These are phyloP conservation scores for Triangularia verruculosa DNA, from an alignment of 2,329 filamentous ascomycete genomes.

Conservation along the genomic window DNA sequence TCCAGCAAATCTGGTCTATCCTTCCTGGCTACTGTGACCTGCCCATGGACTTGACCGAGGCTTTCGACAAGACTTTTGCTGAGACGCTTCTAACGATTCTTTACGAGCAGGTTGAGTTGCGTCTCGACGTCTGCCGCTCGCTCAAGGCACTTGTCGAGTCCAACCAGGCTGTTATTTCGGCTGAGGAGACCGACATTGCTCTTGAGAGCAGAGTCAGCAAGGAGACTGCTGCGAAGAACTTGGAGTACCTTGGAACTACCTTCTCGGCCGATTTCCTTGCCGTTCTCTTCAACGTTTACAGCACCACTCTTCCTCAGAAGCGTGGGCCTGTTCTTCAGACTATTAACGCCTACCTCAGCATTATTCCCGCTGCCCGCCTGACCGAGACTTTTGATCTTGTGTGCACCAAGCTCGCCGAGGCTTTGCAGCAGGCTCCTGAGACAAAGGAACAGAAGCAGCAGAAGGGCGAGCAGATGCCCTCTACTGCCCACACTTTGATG, in stretches of 20 bases:
- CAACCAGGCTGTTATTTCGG: slow-evolving; percentile 73
- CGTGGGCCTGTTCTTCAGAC: slow-evolving; percentile 88
- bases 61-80: slow-evolving; percentile 85
- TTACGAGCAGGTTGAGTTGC: slow-evolving; percentile 85
- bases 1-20: slow-evolving; percentile 92
- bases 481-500: slow-evolving; percentile 91
- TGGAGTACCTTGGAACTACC: slow-evolving; percentile 67
- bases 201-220: slow-evolving; percentile 77
- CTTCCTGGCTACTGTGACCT: slow-evolving; percentile 94
- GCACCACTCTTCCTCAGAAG: slow-evolving; percentile 88
- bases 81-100: slow-evolving; percentile 88
- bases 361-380: slow-evolving; percentile 74
- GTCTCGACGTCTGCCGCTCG: slow-evolving; percentile 81
- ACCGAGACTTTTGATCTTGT: slow-evolving; percentile 87
- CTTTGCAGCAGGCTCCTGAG: slow-evolving; percentile 55
- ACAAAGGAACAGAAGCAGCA: slow-evolving; percentile 58
- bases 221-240: slow-evolving; percentile 70
- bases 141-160: slow-evolving; percentile 88
- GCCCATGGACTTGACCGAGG: slow-evolving; percentile 70
- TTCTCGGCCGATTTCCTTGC: slow-evolving; percentile 88
- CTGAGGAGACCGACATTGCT: slow-evolving; percentile 69
- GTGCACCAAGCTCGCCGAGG: slow-evolving; percentile 73
- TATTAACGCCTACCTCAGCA: slow-evolving; percentile 91
- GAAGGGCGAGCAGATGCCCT: slow-evolving; percentile 74
- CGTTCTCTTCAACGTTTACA: slow-evolving; percentile 98